These are phyloP conservation scores for Monosporascus sp. DNA, from an alignment of 2,329 filamentous ascomycete genomes.

Conservation along the genomic window DNA sequence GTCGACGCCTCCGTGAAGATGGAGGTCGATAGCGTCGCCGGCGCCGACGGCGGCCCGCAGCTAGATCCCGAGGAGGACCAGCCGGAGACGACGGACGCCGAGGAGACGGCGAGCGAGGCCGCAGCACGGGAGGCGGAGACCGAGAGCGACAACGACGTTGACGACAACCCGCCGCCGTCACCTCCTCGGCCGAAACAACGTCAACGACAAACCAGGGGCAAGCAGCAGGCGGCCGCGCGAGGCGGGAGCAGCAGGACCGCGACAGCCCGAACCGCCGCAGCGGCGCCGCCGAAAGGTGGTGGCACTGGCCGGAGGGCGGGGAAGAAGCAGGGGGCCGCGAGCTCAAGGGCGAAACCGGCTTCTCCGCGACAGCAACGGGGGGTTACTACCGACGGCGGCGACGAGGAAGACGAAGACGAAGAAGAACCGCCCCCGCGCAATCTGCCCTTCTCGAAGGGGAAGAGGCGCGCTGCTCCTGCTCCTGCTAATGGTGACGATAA, in stretches of 20 bases:
- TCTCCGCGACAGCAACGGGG: constrained; percentile 2
- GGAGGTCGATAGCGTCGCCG: constrained; percentile 39
- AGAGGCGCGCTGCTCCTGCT: constrained; percentile 18
- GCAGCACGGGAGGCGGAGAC: constrained; percentile 34
- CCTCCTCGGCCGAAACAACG: constrained; percentile 1
- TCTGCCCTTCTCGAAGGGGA: constrained; percentile 40
- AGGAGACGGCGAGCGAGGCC: constrained; percentile 38
- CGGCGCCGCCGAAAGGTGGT: too few species aligned
- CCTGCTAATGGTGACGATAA: constrained; percentile 23
- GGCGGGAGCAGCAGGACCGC: too few species aligned
- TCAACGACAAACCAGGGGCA: constrained; percentile 4
- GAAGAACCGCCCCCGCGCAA: constrained; percentile 22
- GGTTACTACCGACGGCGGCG: constrained; percentile 1
- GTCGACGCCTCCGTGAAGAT: constrained; percentile 46
- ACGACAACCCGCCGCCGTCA: constrained; percentile 23
- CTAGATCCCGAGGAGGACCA: constrained; percentile 33
- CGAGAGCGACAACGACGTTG: constrained; percentile 23
- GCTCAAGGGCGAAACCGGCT: neutral
- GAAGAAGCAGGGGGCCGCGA: too few species aligned
- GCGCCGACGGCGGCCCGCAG: constrained; percentile 16
- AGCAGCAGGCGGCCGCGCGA: constrained; percentile 6
- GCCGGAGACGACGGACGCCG: constrained; percentile 32
- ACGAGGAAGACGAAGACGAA: constrained; percentile 13
- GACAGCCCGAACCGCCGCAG: too few species aligned
- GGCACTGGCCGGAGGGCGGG: too few species aligned